Conservation (phyloP, 768 basidiomycete species). For the Xerocomus potaroensis region DNA sequence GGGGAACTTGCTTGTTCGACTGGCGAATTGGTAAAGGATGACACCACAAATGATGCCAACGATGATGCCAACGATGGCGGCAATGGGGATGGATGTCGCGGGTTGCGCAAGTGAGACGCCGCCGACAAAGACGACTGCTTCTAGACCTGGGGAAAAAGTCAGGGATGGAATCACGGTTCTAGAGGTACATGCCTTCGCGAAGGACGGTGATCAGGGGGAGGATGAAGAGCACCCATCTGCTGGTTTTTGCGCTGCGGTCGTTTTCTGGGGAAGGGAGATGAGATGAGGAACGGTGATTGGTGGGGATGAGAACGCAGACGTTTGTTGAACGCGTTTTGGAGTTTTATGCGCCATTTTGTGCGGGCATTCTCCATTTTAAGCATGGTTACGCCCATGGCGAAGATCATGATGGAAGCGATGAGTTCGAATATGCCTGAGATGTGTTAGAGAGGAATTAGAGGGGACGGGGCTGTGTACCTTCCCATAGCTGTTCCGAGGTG, state of each 20-base stretch:
- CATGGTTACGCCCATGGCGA: slow-evolving; percentile 92
- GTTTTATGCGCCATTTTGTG: slow-evolving; percentile 91
- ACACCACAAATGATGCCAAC: slow-evolving; percentile 71
- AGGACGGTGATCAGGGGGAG: slow-evolving; percentile 90
- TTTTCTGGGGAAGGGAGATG: slow-evolving; percentile 29
- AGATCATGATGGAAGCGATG: slow-evolving; percentile 77
- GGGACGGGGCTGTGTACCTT: slow-evolving; percentile 52
- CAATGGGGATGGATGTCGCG: slow-evolving; percentile 84
- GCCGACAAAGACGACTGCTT: slow-evolving; percentile 91
- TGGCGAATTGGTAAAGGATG: slow-evolving; percentile 77
- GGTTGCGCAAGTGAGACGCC: slow-evolving; percentile 84
- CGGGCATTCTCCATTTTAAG: slow-evolving; percentile 93
- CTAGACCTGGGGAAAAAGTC: slow-evolving; percentile 50
- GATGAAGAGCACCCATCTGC: slow-evolving; percentile 86
- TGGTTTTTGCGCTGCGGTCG: slow-evolving; percentile 46
- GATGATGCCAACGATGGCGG: slow-evolving; percentile 80
- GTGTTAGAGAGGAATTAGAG: background rate
- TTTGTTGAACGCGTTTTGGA: slow-evolving; percentile 69
- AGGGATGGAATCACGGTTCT: background rate
- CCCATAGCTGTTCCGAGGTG: slow-evolving; percentile 87
- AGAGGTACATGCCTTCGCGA: slow-evolving; percentile 66
- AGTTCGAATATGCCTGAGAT: slow-evolving; percentile 60
- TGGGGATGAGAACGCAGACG: slow-evolving; percentile 39
- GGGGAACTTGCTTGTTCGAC: slow-evolving; percentile 53
- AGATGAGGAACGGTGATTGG: background rate